Base-by-base conservation (phyloP, 2,329 filamentous ascomycete genomes). In the Sphaerulina vaccinii region DNA sequence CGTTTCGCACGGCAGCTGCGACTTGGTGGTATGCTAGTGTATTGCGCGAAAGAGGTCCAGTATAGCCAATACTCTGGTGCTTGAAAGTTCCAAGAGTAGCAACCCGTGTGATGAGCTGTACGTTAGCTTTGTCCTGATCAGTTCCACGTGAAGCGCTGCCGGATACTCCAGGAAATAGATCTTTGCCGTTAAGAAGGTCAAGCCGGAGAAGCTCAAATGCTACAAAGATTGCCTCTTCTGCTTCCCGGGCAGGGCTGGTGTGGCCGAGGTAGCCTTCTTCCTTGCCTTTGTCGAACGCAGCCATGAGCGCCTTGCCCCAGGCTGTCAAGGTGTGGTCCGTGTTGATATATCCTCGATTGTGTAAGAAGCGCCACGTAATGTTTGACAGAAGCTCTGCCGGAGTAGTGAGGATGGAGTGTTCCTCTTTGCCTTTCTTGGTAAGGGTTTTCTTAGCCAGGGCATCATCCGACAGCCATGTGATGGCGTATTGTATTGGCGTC, bases 31-130 rank as follows among this genome's bases (percentile, higher is more conserved):
- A 99, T 21, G 84, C 85, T 36, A 99, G 79, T 46, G 96, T 78
- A 60, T 92, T 90, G 70, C 93, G 86, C 76, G 90, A 96, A 1
- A 99, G 79, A 1, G 93, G 92, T 0, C 93, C 93, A 1, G 92
- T 96, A 71, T 96, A 99, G 23, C 93, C 93, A 61, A 92, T 91
- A 3, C 81, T 79, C 62, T 88, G 82, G 68, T 99, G 93, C 24
- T 85, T 83, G 56, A 97, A 78, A 65, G 87, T 89, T 45, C 90
- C 81, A 52, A 97, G 77, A 47, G 88, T 90, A 11, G 91, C 88
- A 55, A 91, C 86, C 33, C 93, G 86, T 61, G 90, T 93, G 63
- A 97, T 84, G 38, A 99, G 79, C 49, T 93, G 79, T 38, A 90
- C 84, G 64, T 86, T 86, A 24, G 81, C 78, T 68, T 88, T 90